A percentile compares a stretch with the other conserved stretches of the same genome.
Evolutionary conservation across 768 basidiomycete genomes (phyloP).

Genomic region (Russula vinacea): DNA sequence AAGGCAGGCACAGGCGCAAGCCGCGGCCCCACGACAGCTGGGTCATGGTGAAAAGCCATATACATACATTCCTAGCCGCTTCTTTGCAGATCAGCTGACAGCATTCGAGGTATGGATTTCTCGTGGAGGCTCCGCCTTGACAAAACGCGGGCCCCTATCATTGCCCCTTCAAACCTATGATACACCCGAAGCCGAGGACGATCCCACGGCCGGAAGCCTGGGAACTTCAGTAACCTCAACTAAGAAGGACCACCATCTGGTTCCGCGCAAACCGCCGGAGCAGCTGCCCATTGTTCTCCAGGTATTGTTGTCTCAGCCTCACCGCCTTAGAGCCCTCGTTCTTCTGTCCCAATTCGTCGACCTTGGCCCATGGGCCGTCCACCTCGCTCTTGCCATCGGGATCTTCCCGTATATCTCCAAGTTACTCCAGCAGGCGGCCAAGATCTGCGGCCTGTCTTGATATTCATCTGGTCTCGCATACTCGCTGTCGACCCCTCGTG

Average conservation of each 20-base stretch:
- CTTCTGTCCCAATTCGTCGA: slow-evolving; percentile 97
- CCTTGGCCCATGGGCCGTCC: slow-evolving; percentile 97
- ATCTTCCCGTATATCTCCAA: slow-evolving; percentile 99
- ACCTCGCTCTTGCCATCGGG: slow-evolving; percentile 91
- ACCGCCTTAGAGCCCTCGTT: slow-evolving; percentile 92
- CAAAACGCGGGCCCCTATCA: slow-evolving; percentile 70
- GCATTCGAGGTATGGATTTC: slow-evolving; percentile 99
- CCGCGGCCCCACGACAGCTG: slow-evolving; percentile 19
- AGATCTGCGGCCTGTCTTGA: slow-evolving; percentile 94
- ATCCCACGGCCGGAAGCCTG: slow-evolving; percentile 29
- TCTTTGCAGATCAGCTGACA: slow-evolving; percentile 94
- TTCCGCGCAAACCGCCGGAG: slow-evolving; percentile 89
- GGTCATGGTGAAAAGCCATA: slow-evolving; percentile 50
- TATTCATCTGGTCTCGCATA: slow-evolving; percentile 99
- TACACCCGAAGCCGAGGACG: slow-evolving; percentile 35
- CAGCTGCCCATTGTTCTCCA: slow-evolving; percentile 98
- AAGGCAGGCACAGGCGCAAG: slow-evolving; percentile 31
- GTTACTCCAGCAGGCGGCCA: slow-evolving; percentile 91
- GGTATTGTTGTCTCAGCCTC: slow-evolving; percentile 93
- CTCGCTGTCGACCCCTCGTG: slow-evolving; percentile 94
- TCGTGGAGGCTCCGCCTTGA: slow-evolving; percentile 82
- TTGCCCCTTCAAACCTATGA: slow-evolving; percentile 50
- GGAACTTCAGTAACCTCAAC: slow-evolving; percentile 8
- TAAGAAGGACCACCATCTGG: slow-evolving; percentile 47
- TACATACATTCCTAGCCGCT: slow-evolving; percentile 79